phyloP scores from a whole-genome alignment of 768 basidiomycete genomes.

The Leucocoprinus sp. region DNA sequence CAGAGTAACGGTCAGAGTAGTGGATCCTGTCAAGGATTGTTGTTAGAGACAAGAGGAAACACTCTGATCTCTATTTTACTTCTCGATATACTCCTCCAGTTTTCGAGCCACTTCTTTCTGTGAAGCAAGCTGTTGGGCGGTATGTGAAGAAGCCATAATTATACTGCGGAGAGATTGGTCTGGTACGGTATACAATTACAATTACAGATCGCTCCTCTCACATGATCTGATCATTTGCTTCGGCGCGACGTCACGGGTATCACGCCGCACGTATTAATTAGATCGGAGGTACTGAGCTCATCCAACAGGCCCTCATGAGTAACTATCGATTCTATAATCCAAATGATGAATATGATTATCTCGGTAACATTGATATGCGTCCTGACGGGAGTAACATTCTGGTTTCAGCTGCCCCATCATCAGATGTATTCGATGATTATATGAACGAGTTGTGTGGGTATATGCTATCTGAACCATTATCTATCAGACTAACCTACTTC shows the following conservation, averaged over 20 bases:
- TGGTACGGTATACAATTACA: no score
- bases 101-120: conserved; percentile 40
- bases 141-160: conserved; percentile 22
- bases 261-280: not conserved
- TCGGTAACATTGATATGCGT: not conserved
- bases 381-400: not conserved
- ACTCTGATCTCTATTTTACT: conserved; percentile 31
- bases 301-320: not conserved
- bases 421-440: conserved; percentile 13
- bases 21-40: conserved; percentile 50
- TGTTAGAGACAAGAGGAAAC: conserved; percentile 15
- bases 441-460: conserved; percentile 12
- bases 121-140: conserved; percentile 22
- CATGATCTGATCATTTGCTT: no score
- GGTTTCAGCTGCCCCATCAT: not conserved
- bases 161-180: no score
- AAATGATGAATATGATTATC: conserved; percentile 3
- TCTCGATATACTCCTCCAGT: conserved; percentile 74
- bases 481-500: not conserved
- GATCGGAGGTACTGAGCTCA: no score
- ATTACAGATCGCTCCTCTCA: no score
- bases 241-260: conserved; percentile 1
- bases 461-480: conserved; percentile 7
- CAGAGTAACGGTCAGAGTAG: conserved; percentile 87
- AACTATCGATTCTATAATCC: not conserved